Percentiles rank a stretch among this genome's conserved stretches.
Evolutionary conservation across 2,329 filamentous ascomycete genomes (phyloP).

Genomic region (Fonsecaea nubica): DNA sequence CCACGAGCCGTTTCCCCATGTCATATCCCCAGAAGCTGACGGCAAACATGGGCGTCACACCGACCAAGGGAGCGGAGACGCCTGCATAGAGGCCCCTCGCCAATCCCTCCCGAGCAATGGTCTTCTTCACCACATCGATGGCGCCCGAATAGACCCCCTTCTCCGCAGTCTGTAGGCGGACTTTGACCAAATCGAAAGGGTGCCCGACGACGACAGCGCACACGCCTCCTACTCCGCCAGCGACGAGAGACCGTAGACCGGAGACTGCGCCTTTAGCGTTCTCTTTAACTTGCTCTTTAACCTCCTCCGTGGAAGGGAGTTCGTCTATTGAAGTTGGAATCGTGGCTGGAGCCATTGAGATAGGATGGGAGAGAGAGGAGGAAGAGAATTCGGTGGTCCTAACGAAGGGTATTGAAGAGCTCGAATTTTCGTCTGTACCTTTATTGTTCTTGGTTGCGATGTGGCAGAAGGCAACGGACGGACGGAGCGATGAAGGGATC

Average conservation of each 20-base stretch:
- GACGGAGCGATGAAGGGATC: conserved; percentile 24
- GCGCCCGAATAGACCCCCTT: conserved; percentile 89
- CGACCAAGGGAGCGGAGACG: conserved; percentile 90
- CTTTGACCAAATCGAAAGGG: conserved; percentile 97
- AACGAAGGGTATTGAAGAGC: neutral
- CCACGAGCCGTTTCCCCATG: conserved; percentile 87
- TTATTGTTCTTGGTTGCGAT: neutral
- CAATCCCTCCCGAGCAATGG: conserved; percentile 84
- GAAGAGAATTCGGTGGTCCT: neutral
- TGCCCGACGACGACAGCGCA: conserved; percentile 95
- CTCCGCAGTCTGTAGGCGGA: conserved; percentile 94
- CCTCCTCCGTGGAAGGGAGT: conserved; percentile 51
- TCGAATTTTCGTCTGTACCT: neutral
- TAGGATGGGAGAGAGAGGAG: neutral
- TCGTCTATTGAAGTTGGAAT: conserved; percentile 40
- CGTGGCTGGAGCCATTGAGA: conserved; percentile 34
- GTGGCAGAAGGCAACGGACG: conserved; percentile 12
- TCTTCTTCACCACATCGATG: conserved; percentile 89
- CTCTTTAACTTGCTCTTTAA: conserved; percentile 60
- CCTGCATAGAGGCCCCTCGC: conserved; percentile 87
- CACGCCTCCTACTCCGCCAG: conserved; percentile 90
- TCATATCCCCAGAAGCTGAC: conserved; percentile 87
- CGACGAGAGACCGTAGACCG: conserved; percentile 79
- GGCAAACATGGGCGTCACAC: conserved; percentile 95
- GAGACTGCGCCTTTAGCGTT: conserved; percentile 62